These are phyloP conservation scores for Colletotrichum sp. DNA, from an alignment of 2,329 filamentous ascomycete species.

Conservation along the genomic window DNA sequence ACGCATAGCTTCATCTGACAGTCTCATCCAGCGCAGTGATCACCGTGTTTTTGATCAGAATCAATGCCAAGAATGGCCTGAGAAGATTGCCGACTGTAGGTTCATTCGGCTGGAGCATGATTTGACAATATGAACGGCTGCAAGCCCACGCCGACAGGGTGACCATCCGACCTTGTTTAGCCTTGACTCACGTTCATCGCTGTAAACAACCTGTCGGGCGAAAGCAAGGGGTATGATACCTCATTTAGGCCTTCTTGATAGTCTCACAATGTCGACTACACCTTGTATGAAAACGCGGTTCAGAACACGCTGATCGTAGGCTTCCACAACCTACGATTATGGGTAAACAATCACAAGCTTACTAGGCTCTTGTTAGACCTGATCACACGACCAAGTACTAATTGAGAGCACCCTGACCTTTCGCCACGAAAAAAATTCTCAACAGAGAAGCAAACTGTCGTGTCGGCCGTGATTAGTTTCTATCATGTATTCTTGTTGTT, in stretches of 20 bases:
- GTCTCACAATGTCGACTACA: not conserved
- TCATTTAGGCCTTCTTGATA: not conserved
- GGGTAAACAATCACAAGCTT: not conserved
- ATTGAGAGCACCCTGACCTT: too few species aligned
- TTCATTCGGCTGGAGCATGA: not conserved
- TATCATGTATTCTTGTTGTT: not conserved
- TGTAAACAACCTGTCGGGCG: not conserved
- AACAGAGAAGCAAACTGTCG: not conserved
- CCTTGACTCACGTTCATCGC: not conserved
- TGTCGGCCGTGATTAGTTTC: not conserved
- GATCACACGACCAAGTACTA: too few species aligned
- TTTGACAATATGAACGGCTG: not conserved
- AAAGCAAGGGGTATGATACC: not conserved
- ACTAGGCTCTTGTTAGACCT: not conserved
- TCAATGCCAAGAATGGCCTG: not conserved
- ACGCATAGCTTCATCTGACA: too few species aligned
- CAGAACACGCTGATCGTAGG: not conserved
- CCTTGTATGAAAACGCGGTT: not conserved
- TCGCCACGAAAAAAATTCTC: not conserved
- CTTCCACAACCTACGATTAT: fast-evolving
- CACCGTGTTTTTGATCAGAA: too few species aligned
- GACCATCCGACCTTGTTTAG: not conserved
- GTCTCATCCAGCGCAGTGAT: too few species aligned
- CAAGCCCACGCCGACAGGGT: not conserved
- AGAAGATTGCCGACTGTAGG: not conserved